Conservation (phyloP, 2,329 filamentous ascomycete species). For the Monilinia aucupariae region DNA sequence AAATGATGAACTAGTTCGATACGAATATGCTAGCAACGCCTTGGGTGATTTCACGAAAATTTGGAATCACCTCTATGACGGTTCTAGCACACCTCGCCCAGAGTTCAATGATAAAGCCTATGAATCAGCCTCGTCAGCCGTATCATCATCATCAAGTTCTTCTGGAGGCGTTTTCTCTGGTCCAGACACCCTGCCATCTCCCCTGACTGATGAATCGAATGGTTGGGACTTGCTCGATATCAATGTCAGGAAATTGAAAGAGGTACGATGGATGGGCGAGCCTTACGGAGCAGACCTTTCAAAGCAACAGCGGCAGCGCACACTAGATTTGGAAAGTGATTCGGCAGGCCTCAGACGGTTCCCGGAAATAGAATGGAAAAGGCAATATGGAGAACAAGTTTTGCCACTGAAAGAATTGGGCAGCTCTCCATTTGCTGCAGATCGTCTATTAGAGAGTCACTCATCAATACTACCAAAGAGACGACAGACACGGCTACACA, state of each 20-base stretch:
- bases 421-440: neutral
- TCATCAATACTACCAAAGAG: neutral
- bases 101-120: neutral
- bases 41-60: constrained; percentile 12
- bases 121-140: constrained; percentile 6
- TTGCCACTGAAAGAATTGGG: neutral
- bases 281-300: neutral
- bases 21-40: neutral
- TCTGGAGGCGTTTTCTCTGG: constrained; percentile 3
- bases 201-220: constrained; percentile 5
- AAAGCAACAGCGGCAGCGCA: neutral
- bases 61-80: neutral
- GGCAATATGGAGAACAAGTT: neutral
- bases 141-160: neutral
- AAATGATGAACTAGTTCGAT: neutral
- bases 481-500: neutral
- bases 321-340: neutral
- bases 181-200: neutral
- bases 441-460: constrained; percentile 1
- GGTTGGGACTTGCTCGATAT: neutral
- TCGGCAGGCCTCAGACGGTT: neutral
- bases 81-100: neutral
- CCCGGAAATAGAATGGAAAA: neutral
- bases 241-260: constrained; percentile 10
- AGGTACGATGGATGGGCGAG: constrained; percentile 18